Evolutionary conservation across 306 rosid species (phyloP), one percentile per base, ranked within the genome.

Genomic region (Alnus rubra): DNA sequence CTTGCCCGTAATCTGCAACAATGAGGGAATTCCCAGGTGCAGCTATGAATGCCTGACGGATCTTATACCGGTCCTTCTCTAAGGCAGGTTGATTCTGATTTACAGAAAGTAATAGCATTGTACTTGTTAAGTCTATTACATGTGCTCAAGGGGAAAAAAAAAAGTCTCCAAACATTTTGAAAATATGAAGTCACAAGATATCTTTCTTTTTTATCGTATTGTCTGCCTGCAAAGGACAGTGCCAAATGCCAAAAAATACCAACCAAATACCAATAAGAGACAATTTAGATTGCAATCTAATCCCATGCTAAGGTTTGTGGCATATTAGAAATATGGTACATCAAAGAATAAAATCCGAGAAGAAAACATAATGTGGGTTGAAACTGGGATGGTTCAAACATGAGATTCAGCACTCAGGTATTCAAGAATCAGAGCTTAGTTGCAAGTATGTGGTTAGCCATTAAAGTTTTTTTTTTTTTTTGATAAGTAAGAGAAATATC

Each of bases 1-100:
- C 98, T 96, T 94, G 98, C 76, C 98, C 98, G 75, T 92, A 94
- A 85, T 94, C 98, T 74, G 98, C 98, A 86, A 92, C 98, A 74
- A 94, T 87, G 69, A 94, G 97, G 62, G 97, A 92, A 79, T 92
- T 92, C 67, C 98, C 97, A 9, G 97, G 97, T 47, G 95, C 86
- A 78, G 98, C 97, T 65, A 94, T 84, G 80, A 94, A 94, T 74
- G 97, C 98, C 86, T 92, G 91, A 52, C 98, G 97, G 83, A 94
- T 94, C 85, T 94, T 94, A 86, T 94, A 94, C 65, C 98, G 90
- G 78, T 94, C 98, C 81, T 94, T 94, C 85, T 94, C 97, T 82
- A 94, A 81, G 82, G 98, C 98, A 73, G 98, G 98, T 87, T 94
- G 98, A 88, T 94, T 94, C 98, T 94, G 82, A 78, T 76, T 60